Percentiles rank a stretch among this genome's conserved stretches.
These are phyloP conservation scores for Aspergillus cejpii DNA, from an alignment of 2,329 filamentous ascomycete genomes.

Conservation along the genomic window DNA sequence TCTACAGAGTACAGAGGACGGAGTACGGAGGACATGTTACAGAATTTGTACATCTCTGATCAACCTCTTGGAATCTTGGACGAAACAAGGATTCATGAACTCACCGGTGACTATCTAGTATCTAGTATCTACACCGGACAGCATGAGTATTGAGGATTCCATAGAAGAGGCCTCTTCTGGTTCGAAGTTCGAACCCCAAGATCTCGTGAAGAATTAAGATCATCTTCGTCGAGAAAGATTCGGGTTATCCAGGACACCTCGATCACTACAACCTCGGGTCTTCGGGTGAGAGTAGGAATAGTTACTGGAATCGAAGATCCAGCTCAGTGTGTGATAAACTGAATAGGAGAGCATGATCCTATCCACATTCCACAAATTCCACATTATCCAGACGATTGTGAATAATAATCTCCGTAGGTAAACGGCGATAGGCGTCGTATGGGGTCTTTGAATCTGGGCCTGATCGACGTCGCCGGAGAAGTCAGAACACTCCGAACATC, in stretches of 20 bases:
- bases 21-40: no score
- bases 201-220: no score
- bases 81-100: neutral
- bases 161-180: conserved; percentile 3
- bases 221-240: neutral
- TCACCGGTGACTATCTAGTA: no score
- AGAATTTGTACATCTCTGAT: neutral
- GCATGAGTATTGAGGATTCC: conserved; percentile 4
- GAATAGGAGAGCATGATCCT: neutral
- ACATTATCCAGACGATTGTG: no score
- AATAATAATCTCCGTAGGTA: neutral
- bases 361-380: neutral
- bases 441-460: neutral
- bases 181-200: no score
- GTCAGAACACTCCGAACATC: neutral
- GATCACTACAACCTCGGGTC: neutral
- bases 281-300: neutral
- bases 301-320: neutral
- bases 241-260: neutral
- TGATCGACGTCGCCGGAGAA: neutral
- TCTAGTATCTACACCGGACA: conserved; percentile 12
- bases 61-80: neutral
- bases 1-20: neutral
- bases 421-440: neutral
- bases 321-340: neutral